Evolutionary conservation across 352 stramenopile species (phyloP), one percentile per base, ranked within the genome.

Genomic region (Phytophthora vignae): DNA sequence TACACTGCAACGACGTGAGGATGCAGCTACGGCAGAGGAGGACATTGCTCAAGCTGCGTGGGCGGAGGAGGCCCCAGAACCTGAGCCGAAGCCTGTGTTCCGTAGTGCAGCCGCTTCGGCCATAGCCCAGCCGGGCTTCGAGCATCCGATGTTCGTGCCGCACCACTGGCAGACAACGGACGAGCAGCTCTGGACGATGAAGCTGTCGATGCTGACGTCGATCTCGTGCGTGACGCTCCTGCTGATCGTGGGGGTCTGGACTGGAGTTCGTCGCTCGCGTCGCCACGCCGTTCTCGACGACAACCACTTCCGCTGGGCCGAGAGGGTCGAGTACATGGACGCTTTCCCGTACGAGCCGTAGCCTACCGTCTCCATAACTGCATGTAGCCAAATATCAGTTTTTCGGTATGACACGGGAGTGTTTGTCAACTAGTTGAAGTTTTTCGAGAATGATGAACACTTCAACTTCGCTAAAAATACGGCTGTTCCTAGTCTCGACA

Each of bases 271-370:
- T n/a, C 61, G 72, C 3, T 73, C 72, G 3, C 67, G 63, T 29
- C 72, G 62, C 4, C 66, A 27, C 14, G 53, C 49, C 2, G 17
- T 69, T 42, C 53, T 78, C 0, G 54, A 67, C 12, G 67, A 78
- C 15, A 71, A 36, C 11, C 57, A 76, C 22, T 71, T 73, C 48
- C 67, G 65, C 29, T 78, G 72, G 72, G 72, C 68, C 15, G 67
- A 72, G 33, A 60, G 57, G 11, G 67, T 78, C 61, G 72, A 78
- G 57, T 72, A 76, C 33, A 75, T 73, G 72, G 72, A 78, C 12
- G 71, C 71, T 17, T 75, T 76, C 55, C 67, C 63, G 15, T 63
- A 69, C n/a, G 72, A 78, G 1, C 42, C 19, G n/a, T 77, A 67
- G 36, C 5, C 10, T 0, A n/a, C 38, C 38, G 12, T 17, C 38